Percentiles rank a stretch among this genome's conserved stretches.
These are phyloP conservation scores for Casaregolazyma lundiana DNA, from an alignment of 1,139 yeast species.

Conservation along the genomic window DNA sequence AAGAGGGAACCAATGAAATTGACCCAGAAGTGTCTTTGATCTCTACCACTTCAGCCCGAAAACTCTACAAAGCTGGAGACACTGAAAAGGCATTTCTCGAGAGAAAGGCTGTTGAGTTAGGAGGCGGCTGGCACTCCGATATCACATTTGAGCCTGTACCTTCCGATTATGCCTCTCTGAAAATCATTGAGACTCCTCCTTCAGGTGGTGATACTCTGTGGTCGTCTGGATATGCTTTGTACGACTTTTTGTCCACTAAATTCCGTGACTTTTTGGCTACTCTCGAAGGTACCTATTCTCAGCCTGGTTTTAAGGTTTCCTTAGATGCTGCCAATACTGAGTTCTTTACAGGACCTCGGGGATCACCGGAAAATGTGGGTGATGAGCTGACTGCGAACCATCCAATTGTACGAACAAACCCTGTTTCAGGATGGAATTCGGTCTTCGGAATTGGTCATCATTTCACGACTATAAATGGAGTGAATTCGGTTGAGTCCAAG, in stretches of 20 bases:
- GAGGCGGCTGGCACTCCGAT: constrained; percentile 42
- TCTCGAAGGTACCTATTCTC: constrained; percentile 29
- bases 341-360: constrained; percentile 34
- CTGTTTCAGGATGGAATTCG: constrained; percentile 47
- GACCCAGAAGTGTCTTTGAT: constrained; percentile 28
- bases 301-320: constrained; percentile 30
- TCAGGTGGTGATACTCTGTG: constrained; percentile 47
- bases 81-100: not conserved
- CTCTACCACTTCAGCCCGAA: constrained; percentile 24
- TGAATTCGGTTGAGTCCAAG: constrained; percentile 36
- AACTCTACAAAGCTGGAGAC: constrained; percentile 19
- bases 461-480: constrained; percentile 40
- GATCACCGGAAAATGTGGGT: constrained; percentile 33
- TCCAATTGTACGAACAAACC: constrained; percentile 45
- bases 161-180: constrained; percentile 42
- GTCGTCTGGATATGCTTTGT: constrained; percentile 46
- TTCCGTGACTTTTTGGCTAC: constrained; percentile 41
- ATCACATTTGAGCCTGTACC: constrained; percentile 46
- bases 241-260: constrained; percentile 43
- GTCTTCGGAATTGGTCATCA: constrained; percentile 40
- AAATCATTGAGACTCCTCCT: constrained; percentile 40
- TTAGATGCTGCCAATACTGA: constrained; percentile 38
- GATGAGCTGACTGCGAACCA: constrained; percentile 34
- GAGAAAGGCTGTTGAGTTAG: constrained; percentile 1
- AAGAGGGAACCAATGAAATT: constrained; percentile 18